Evolutionary conservation across 2,329 filamentous ascomycete species (phyloP).

Genomic region (Fusarium nanum): DNA sequence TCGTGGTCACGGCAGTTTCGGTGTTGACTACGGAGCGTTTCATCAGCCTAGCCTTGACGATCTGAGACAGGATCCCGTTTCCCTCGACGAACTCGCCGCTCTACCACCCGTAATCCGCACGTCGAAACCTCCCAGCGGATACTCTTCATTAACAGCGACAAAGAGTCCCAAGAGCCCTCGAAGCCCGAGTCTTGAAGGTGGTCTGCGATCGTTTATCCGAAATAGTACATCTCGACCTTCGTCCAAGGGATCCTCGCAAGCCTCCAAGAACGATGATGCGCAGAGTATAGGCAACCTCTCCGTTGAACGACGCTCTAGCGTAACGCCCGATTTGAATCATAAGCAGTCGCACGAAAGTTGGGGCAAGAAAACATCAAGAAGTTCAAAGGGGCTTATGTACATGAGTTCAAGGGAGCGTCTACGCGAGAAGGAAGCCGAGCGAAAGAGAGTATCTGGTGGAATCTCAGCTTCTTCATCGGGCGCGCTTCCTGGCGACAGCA

Average conservation of each 20-base stretch:
- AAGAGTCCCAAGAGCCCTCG: slow-evolving; percentile 63
- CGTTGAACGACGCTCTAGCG: slow-evolving; percentile 66
- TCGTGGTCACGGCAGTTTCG: slow-evolving; percentile 68
- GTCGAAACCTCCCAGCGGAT: slow-evolving; percentile 81
- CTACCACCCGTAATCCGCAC: slow-evolving; percentile 81
- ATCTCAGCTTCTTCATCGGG: slow-evolving; percentile 35
- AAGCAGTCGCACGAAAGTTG: slow-evolving; percentile 71
- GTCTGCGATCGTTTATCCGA: slow-evolving; percentile 70
- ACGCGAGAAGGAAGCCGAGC: slow-evolving; percentile 70
- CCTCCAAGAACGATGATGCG: slow-evolving; percentile 67
- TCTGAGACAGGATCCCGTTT: slow-evolving; percentile 58
- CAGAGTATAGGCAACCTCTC: slow-evolving; percentile 74
- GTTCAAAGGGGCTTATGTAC: slow-evolving; percentile 73
- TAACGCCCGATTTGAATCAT: slow-evolving; percentile 62
- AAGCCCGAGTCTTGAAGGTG: slow-evolving; percentile 63
- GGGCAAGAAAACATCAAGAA: slow-evolving; percentile 66
- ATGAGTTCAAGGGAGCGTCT: slow-evolving; percentile 78
- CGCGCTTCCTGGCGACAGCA: slow-evolving; percentile 55
- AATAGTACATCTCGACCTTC: slow-evolving; percentile 65
- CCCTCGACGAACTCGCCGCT: slow-evolving; percentile 70
- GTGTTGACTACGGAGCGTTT: slow-evolving; percentile 79
- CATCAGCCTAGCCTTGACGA: slow-evolving; percentile 63
- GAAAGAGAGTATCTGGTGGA: slow-evolving; percentile 60
- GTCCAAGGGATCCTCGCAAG: slow-evolving; percentile 65
- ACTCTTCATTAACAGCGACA: slow-evolving; percentile 75